Percentiles rank a stretch among this genome's conserved stretches.
These are phyloP conservation scores for Salvia sclarea DNA, from an alignment of 305 asterid species.

Conservation along the genomic window DNA sequence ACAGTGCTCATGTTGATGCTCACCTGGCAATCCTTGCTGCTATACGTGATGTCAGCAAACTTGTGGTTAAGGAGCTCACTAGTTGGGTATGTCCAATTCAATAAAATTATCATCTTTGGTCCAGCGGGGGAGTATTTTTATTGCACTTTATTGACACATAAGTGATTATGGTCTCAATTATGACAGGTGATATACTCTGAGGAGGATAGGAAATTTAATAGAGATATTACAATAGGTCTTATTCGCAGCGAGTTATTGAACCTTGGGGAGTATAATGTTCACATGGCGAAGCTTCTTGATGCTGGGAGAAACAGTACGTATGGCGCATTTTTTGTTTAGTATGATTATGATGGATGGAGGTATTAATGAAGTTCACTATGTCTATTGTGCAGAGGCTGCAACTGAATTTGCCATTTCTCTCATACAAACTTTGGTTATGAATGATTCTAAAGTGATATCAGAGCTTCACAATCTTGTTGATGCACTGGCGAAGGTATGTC, in stretches of 20 bases:
- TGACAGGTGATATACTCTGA: conserved; percentile 90
- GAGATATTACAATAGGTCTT: conserved; percentile 84
- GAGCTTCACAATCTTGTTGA: conserved; percentile 94
- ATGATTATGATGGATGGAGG: conserved; percentile 21
- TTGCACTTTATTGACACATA: background rate
- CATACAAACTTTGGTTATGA: conserved; percentile 62
- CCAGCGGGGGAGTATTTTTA: background rate
- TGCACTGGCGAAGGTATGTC: conserved; percentile 80
- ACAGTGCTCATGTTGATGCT: conserved; percentile 65
- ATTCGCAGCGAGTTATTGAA: conserved; percentile 76
- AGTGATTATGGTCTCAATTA: conserved; percentile 16
- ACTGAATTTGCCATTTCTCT: conserved; percentile 90
- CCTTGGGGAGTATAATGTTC: conserved; percentile 94
- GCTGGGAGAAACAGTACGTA: conserved; percentile 93
- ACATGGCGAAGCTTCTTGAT: conserved; percentile 96
- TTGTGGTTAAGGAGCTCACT: conserved; percentile 96
- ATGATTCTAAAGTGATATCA: conserved; percentile 72
- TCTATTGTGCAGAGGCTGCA: conserved; percentile 76
- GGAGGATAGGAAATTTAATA: conserved; percentile 87
- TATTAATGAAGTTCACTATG: conserved; percentile 25
- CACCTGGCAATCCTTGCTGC: conserved; percentile 86
- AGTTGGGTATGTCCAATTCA: conserved; percentile 76
- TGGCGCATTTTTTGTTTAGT: conserved; percentile 23
- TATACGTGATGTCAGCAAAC: conserved; percentile 97
- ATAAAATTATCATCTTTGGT: conserved; percentile 1